Base-by-base conservation (phyloP, 768 basidiomycete species). In the Chalciporus piperatus region DNA sequence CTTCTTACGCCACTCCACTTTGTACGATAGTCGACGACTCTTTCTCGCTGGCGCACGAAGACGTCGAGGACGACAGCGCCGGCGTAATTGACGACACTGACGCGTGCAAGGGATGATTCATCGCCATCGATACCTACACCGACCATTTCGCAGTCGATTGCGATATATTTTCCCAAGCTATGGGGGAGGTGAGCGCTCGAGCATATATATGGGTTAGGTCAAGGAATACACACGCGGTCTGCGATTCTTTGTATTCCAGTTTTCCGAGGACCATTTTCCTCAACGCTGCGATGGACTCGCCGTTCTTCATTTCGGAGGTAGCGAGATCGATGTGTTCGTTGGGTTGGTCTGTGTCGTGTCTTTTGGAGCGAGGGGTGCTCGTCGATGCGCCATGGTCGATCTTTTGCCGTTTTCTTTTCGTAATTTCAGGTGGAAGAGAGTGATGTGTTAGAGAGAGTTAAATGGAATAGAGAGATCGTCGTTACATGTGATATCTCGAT, bases 101-200 rank as follows among this genome's bases (percentile, higher is more conserved):
- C 89, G 28, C 95, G 84, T 2, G 93, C 95, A 13, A 97, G 78
- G 0, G 87, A 85, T 0, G 89, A 92, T 65, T 96, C 92, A 3
- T 69, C 70, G 19, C 91, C 92, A 22, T 85, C 77, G n/a, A 82
- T 76, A 1, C 93, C 93, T n/a, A 96, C 80, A 5, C 94, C 94
- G 11, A 98, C 95, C 93, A 98, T 97, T 70, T 98, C 96, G 61
- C 96, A 98, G 69, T 99, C 96, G 25, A 99, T 73, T 0, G 92
- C 84, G 39, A 97, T 72, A 56, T 88, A 88, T 62, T 80, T 85
- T 43, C 87, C 87, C 4, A 82, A 81, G 42, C 85, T 84, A 47
- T 41, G 11, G 12, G 48, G 17, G 43, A 43, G 20, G 45, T 53
- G 47, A 49, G 57, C 14, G 8, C 59, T 4, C 30, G 30, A 20